Evolutionary conservation across 768 basidiomycete species (phyloP).

Genomic region (Termitomyces sp.): DNA sequence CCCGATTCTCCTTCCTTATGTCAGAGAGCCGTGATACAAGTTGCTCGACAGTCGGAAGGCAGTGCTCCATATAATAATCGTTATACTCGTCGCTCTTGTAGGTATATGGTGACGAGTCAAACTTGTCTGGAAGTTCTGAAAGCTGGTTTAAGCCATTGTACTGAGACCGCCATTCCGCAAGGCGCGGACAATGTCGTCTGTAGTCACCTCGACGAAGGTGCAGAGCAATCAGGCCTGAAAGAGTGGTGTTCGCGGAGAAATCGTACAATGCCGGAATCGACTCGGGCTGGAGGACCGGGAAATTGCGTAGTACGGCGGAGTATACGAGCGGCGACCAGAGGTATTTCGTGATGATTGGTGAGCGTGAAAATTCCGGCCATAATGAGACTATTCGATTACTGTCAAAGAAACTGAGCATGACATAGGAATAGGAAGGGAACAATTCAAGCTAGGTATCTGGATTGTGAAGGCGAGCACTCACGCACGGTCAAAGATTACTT

Average conservation of each 20-base stretch:
- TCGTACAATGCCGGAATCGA: constrained; percentile 19
- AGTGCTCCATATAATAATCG: constrained; percentile 32
- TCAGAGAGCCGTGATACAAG: constrained; percentile 29
- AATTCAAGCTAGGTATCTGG: not conserved
- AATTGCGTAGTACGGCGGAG: constrained; percentile 45
- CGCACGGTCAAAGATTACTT: constrained; percentile 45
- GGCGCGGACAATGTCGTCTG: constrained; percentile 47
- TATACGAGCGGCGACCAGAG: constrained; percentile 62
- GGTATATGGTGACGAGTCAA: constrained; percentile 25
- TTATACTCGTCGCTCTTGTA: constrained; percentile 14
- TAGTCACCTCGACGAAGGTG: constrained; percentile 59
- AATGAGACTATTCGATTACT: constrained; percentile 37
- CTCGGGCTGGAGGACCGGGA: constrained; percentile 34
- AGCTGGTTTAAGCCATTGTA: constrained; percentile 53
- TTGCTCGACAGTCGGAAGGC: constrained; percentile 34
- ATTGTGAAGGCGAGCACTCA: constrained; percentile 23
- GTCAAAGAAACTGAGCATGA: constrained; percentile 47
- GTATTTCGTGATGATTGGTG: constrained; percentile 49
- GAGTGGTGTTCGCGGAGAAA: constrained; percentile 17
- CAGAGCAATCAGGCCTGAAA: constrained; percentile 46
- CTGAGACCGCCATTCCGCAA: constrained; percentile 36
- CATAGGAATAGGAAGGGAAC: constrained; percentile 35
- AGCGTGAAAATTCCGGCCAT: constrained; percentile 39
- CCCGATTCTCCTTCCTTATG: constrained; percentile 25
- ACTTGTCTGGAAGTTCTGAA: constrained; percentile 35